Percentiles rank a stretch among this genome's conserved stretches.
These are phyloP conservation scores for Gymnopilus junonius DNA, from an alignment of 768 basidiomycete genomes.

Conservation along the genomic window DNA sequence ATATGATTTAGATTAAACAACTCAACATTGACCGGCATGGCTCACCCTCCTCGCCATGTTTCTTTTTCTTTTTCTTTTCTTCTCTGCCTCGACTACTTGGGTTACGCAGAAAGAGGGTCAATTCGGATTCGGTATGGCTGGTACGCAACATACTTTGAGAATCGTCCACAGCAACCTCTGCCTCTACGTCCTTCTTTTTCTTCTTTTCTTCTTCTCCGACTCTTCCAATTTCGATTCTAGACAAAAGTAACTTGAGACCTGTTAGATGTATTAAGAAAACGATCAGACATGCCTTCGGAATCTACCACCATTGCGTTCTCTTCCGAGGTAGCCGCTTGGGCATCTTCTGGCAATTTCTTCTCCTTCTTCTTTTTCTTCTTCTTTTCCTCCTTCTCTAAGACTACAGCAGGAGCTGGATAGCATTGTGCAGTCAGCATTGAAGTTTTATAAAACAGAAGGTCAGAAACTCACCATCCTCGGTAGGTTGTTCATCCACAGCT, in stretches of 20 bases:
- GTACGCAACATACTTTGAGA: constrained; percentile 22
- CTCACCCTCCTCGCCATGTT: constrained; percentile 19
- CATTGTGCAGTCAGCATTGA: neutral
- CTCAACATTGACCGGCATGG: constrained; percentile 29
- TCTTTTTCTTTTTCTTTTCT: constrained; percentile 31
- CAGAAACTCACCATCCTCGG: constrained; percentile 13
- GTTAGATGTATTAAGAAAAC: neutral
- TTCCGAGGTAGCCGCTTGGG: neutral
- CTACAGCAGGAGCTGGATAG: neutral
- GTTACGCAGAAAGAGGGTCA: neutral
- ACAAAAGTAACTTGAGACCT: neutral
- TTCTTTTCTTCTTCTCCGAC: constrained; percentile 20
- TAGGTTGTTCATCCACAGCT: constrained; percentile 1
- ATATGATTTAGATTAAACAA: neutral
- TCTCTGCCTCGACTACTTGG: neutral
- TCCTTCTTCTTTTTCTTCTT: constrained; percentile 21
- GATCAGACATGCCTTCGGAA: neutral
- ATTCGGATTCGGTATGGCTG: neutral
- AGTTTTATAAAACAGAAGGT: neutral
- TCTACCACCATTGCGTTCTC: constrained; percentile 8
- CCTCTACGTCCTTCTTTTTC: constrained; percentile 29
- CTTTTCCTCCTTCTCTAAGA: constrained; percentile 12
- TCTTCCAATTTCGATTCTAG: constrained; percentile 3
- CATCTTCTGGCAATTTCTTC: constrained; percentile 6
- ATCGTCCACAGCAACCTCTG: constrained; percentile 25